Evolutionary conservation across 2,329 filamentous ascomycete genomes (phyloP).

Genomic region (Monosporascus sp.): DNA sequence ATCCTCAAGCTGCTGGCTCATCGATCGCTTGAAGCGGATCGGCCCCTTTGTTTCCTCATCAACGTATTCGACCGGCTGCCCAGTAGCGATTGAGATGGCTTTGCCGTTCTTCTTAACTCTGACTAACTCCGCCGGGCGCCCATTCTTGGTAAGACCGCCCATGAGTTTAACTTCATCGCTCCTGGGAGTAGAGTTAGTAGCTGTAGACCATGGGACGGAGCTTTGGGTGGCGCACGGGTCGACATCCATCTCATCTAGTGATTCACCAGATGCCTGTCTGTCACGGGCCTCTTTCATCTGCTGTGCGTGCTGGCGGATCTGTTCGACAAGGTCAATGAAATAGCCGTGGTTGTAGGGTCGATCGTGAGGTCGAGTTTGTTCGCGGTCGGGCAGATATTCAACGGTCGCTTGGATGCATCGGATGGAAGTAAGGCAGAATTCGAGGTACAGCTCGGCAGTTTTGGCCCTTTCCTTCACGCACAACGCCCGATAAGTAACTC

Average conservation of each 20-base stretch:
- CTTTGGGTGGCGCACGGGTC: conserved; percentile 44
- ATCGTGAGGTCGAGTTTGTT: conserved; percentile 79
- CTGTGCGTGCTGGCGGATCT: conserved; percentile 84
- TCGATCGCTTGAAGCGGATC: conserved; percentile 59
- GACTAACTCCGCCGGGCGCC: conserved; percentile 77
- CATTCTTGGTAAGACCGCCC: conserved; percentile 76
- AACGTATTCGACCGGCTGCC: conserved; percentile 53
- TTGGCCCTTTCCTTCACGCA: conserved; percentile 73
- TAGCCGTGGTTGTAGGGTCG: conserved; percentile 93
- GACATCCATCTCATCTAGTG: conserved; percentile 53
- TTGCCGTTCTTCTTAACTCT: conserved; percentile 76
- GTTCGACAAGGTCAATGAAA: conserved; percentile 92
- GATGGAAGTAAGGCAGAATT: conserved; percentile 87
- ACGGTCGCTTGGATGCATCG: conserved; percentile 86
- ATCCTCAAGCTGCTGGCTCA: conserved; percentile 66
- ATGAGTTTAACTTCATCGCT: conserved; percentile 71
- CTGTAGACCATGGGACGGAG: neutral
- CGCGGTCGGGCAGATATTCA: conserved; percentile 76
- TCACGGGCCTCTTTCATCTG: conserved; percentile 74
- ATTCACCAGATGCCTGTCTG: conserved; percentile 46
- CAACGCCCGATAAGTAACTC: conserved; percentile 65
- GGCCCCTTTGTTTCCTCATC: conserved; percentile 42
- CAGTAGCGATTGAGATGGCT: conserved; percentile 70
- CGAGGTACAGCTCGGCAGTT: conserved; percentile 65
- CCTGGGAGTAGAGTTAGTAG: conserved; percentile 26